Conservation (phyloP, 1,139 yeast species). For the Blastobotrys capitulatus region DNA sequence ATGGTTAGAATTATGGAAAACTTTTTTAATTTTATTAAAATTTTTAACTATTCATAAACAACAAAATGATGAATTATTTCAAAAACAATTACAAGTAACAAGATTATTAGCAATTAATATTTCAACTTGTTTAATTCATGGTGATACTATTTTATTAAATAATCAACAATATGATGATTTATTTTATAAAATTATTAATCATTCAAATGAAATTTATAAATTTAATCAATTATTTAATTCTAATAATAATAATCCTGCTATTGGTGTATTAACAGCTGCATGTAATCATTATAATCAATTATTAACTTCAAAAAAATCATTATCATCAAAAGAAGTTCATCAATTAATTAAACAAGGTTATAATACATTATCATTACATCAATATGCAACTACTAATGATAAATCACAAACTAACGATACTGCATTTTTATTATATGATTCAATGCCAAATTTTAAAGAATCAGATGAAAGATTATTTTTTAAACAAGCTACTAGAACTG, state of each 20-base stretch:
- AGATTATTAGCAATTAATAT: constrained; percentile 22
- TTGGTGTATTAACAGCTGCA: constrained; percentile 24
- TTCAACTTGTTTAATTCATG: constrained; percentile 31
- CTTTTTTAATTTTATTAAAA: constrained; percentile 28
- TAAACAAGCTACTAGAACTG: constrained; percentile 24
- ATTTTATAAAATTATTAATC: constrained; percentile 31
- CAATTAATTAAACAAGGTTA: constrained; percentile 28
- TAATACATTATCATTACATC: constrained; percentile 25
- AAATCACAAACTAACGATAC: constrained; percentile 9
- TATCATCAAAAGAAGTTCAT: constrained; percentile 25
- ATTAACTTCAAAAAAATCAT: constrained; percentile 9
- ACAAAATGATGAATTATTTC: too few species aligned
- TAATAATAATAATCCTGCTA: constrained; percentile 16
- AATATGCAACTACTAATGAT: constrained; percentile 17
- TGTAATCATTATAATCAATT: constrained; percentile 26
- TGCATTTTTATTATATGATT: constrained; percentile 19
- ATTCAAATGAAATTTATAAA: constrained; percentile 23
- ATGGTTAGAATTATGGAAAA: constrained; percentile 38
- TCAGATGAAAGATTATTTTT: constrained; percentile 25
- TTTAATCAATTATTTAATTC: constrained; percentile 16
- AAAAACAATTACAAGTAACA: constrained; percentile 14
- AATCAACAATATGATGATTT: constrained; percentile 33
- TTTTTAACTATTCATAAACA: constrained; percentile 22
- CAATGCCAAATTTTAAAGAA: constrained; percentile 26
- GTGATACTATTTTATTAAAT: constrained; percentile 29